A percentile compares a stretch with the other conserved stretches of the same genome.
Conservation (phyloP, 73 alveolate species). For the Paramecium caudatum region DNA sequence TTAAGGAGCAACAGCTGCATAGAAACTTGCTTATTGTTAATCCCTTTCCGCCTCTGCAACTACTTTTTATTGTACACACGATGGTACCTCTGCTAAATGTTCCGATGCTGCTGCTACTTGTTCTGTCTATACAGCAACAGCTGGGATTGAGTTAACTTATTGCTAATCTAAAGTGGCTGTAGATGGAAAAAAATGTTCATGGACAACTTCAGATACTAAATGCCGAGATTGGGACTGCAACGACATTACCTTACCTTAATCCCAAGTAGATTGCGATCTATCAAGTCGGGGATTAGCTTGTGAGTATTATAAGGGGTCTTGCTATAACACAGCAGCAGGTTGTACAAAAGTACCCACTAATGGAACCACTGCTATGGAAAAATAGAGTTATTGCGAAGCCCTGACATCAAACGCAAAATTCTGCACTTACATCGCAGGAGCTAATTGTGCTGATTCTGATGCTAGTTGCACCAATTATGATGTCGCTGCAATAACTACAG, state of each 20-base stretch:
- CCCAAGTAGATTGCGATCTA: background rate
- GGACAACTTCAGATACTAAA: background rate
- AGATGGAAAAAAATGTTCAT: background rate
- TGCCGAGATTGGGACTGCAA: conserved; percentile 3
- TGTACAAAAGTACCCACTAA: background rate
- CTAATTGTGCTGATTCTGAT: background rate
- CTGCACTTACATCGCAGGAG: background rate
- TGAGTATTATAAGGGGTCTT: background rate
- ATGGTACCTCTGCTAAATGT: background rate
- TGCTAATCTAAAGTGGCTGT: background rate
- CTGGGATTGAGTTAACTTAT: background rate
- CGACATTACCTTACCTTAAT: background rate
- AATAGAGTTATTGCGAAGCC: background rate
- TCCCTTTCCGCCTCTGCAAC: background rate
- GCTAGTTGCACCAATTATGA: background rate
- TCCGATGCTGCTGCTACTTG: background rate
- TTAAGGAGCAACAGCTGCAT: background rate
- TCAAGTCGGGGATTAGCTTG: background rate
- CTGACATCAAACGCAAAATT: background rate
- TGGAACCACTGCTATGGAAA: background rate
- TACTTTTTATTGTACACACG: background rate
- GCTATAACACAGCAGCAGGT: background rate
- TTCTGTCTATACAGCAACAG: background rate
- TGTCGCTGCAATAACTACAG: background rate
- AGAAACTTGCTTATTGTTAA: background rate